phyloP scores from a whole-genome alignment of 2,329 filamentous ascomycete genomes.

The Beauveria sp. region DNA sequence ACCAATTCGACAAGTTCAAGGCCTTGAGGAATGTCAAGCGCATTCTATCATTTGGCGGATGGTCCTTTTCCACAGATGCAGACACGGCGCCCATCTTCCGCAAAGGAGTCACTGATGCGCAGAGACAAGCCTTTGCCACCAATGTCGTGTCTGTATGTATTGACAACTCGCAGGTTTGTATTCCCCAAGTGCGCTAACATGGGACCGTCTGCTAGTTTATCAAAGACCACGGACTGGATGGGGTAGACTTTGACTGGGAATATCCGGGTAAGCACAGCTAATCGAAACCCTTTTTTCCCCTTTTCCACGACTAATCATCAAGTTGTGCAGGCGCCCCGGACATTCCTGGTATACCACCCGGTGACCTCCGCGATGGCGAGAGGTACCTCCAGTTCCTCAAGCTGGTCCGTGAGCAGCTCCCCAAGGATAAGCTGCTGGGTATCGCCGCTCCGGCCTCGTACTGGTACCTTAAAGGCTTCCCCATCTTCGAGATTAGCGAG shows the following conservation, averaged over 20 bases:
- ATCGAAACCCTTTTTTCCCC: neutral
- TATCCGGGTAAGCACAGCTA: neutral
- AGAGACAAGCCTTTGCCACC: slow-evolving; percentile 24
- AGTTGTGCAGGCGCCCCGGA: neutral
- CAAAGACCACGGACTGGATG: slow-evolving; percentile 24
- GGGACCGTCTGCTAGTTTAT: slow-evolving; percentile 21
- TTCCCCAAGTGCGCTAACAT: neutral
- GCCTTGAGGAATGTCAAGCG: slow-evolving; percentile 19
- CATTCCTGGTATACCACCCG: slow-evolving; percentile 23
- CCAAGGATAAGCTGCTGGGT: slow-evolving; percentile 12
- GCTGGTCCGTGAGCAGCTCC: slow-evolving; percentile 12
- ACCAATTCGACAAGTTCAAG: slow-evolving; percentile 22
- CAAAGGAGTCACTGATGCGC: slow-evolving; percentile 18
- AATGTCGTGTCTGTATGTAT: slow-evolving; percentile 17
- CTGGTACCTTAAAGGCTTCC: slow-evolving; percentile 37
- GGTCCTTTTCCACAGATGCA: slow-evolving; percentile 31
- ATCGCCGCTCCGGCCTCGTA: slow-evolving; percentile 30
- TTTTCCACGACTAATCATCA: neutral
- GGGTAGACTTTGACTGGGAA: slow-evolving; percentile 27
- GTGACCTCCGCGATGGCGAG: slow-evolving; percentile 17
- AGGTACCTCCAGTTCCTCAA: slow-evolving; percentile 27
- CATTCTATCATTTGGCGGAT: slow-evolving; percentile 37
- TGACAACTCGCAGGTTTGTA: neutral
- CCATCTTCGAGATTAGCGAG: slow-evolving; percentile 36
- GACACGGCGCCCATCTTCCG: slow-evolving; percentile 30